Evolutionary conservation across 306 rosid genomes (phyloP), one percentile per base, ranked within the genome.

Genomic region (Malus asiatica): DNA sequence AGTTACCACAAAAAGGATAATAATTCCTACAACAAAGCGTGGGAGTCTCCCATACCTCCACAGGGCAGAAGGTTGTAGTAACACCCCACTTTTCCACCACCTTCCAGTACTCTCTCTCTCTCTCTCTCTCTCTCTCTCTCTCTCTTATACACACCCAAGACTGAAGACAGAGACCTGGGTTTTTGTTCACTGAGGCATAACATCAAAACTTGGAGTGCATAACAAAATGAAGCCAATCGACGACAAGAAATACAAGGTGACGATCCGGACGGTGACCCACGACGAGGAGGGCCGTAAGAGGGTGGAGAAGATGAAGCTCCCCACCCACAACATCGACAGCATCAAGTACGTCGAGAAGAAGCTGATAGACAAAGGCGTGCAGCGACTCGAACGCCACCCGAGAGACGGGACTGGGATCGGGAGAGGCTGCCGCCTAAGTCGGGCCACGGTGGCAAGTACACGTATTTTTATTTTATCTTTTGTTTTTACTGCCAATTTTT

Each of bases 341-440:
- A 3, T 88, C 71, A 86, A 84, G 76, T 85, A 85, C 80, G 71
- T 85, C 0, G 91, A 91, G 90, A 93, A 80, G 89, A 94, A 94
- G 84, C 93, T 90, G 42, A 22, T 75, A 44, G 78, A 88, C 65
- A 94, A 89, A 74, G 96, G 97, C 0, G 68, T 87, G 8, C 89
- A 79, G 53, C 84, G 96, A 4, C 35, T 79, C 53, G 97, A 94
- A 0, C 97, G 98, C 69, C 97, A 89, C 87, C 90, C 98, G 0
- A 80, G 58, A 4, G 80, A 87, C 46, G 89, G 91, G 11, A 70
- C 72, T 1, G 87, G 92, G 1, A 80, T 91, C 14, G 77, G 84
- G 1, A 55, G 52, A 55, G 52, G 52, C 86, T 80, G 4, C 94
- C 96, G 3, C 86, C 87, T 0, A 91, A 94, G 87, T 82, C 88